These are phyloP conservation scores for Pseudonectria foliicola DNA, from an alignment of 2,329 filamentous ascomycete species.

Conservation along the genomic window DNA sequence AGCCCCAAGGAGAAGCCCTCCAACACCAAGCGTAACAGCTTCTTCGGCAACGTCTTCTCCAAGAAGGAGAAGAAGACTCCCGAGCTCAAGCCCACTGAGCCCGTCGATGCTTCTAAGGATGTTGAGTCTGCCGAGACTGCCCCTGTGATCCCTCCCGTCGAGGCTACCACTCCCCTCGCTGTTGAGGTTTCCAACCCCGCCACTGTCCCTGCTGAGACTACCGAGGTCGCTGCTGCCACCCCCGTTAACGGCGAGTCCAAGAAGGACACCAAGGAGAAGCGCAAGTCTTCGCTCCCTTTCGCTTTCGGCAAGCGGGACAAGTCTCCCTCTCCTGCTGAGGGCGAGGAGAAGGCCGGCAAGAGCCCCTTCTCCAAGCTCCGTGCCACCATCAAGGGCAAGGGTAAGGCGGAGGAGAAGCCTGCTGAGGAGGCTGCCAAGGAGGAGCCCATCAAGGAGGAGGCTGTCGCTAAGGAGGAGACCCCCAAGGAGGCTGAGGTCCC, in stretches of 20 bases:
- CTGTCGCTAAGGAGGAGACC: constrained; percentile 23
- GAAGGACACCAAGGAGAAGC: constrained; percentile 71
- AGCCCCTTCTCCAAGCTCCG: constrained; percentile 55
- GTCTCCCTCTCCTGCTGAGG: constrained; percentile 49
- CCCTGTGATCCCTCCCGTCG: constrained; percentile 53
- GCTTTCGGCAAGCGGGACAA: constrained; percentile 73
- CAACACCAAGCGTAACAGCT: constrained; percentile 47
- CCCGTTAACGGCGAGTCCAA: constrained; percentile 46
- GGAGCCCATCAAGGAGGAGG: constrained; percentile 23
- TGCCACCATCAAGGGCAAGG: constrained; percentile 47
- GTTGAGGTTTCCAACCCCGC: constrained; percentile 45
- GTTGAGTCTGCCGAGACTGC: constrained; percentile 43
- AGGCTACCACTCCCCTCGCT: constrained; percentile 49
- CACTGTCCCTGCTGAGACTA: constrained; percentile 40
- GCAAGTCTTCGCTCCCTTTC: constrained; percentile 70
- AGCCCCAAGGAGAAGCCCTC: constrained; percentile 38
- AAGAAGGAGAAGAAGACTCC: constrained; percentile 55
- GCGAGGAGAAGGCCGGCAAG: constrained; percentile 49
- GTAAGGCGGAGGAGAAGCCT: constrained; percentile 38
- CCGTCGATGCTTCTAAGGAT: constrained; percentile 36
- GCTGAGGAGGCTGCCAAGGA: constrained; percentile 26
- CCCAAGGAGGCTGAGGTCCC: constrained; percentile 24
- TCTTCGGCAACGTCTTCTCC: constrained; percentile 45
- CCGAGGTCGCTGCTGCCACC: constrained; percentile 34
- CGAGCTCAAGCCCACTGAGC: constrained; percentile 38